Evolutionary conservation across 2,329 filamentous ascomycete genomes (phyloP).

Genomic region (Exophiala viscosa): DNA sequence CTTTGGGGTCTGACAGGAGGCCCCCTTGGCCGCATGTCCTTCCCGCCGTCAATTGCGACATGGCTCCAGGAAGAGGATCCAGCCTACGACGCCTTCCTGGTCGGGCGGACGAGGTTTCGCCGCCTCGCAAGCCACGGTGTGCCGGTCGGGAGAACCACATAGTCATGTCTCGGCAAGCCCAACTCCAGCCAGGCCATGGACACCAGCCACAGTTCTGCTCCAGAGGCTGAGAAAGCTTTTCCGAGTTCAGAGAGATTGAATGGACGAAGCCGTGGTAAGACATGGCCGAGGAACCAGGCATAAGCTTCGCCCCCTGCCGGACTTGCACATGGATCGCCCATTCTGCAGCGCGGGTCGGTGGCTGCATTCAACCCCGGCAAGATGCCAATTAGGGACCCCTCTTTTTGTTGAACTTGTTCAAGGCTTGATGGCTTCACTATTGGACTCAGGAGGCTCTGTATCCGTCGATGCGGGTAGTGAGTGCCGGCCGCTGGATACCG

Average conservation of each 20-base stretch:
- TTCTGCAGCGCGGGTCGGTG: conserved; percentile 8
- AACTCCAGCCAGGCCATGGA: conserved; percentile 12
- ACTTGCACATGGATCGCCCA: conserved; percentile 9
- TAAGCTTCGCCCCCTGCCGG: conserved; percentile 17
- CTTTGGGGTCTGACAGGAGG: conserved; percentile 22
- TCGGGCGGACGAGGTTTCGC: conserved; percentile 20
- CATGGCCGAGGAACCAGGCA: conserved; percentile 14
- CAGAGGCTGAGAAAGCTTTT: background rate
- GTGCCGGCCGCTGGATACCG: conserved; percentile 14
- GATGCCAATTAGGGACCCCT: conserved; percentile 6
- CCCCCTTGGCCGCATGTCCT: conserved; percentile 17
- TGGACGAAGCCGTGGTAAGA: background rate
- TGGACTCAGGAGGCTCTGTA: conserved; percentile 11
- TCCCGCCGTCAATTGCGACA: conserved; percentile 28
- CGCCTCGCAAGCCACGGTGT: conserved; percentile 7
- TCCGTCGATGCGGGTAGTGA: conserved; percentile 13
- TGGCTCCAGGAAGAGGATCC: conserved; percentile 3
- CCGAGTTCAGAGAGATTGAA: background rate
- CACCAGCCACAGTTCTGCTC: conserved; percentile 20
- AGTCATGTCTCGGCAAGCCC: conserved; percentile 25
- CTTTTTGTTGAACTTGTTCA: background rate
- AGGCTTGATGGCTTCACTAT: conserved; percentile 14
- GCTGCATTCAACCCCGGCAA: conserved; percentile 12
- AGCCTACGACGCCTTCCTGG: conserved; percentile 7
- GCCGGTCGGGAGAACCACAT: conserved; percentile 21